phyloP scores from a whole-genome alignment of 1,139 yeast genomes.

The Lodderomyces pseudojiufengensis region DNA sequence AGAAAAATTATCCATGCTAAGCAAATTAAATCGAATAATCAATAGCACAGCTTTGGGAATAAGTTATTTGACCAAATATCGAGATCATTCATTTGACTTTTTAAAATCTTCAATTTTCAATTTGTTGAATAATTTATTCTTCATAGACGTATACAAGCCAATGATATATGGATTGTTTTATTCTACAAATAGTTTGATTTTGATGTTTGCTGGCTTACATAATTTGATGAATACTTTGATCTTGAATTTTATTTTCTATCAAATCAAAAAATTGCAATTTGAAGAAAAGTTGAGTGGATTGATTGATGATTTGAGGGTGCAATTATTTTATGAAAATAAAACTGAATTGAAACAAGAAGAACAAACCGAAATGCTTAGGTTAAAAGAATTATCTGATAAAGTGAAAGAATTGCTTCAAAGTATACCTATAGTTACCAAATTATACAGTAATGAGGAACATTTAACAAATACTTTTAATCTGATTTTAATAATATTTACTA shows the following conservation, averaged over 20 bases:
- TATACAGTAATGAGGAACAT: no score
- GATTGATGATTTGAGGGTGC: slow-evolving; percentile 1
- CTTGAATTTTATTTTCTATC: neutral
- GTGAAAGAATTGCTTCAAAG: neutral
- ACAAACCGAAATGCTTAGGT: neutral
- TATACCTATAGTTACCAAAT: neutral
- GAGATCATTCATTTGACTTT: no score
- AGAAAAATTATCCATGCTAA: no score
- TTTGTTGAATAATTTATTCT: neutral
- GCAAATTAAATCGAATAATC: no score
- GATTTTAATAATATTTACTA: slow-evolving; percentile 7
- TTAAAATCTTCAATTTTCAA: neutral
- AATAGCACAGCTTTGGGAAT: no score
- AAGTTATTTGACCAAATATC: no score
- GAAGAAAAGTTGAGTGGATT: neutral
- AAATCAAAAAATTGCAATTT: neutral
- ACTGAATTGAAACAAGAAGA: slow-evolving; percentile 1
- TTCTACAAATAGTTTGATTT: neutral
- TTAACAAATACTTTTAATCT: slow-evolving; percentile 3
- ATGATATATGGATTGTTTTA: neutral
- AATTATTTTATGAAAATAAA: slow-evolving; percentile 8
- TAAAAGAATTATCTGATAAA: neutral
- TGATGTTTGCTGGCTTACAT: neutral
- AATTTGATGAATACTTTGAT: neutral
- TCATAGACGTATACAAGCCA: neutral